A percentile compares a stretch with the other conserved stretches of the same genome.
These are phyloP conservation scores for Myriosclerotinia duriaeana DNA, from an alignment of 2,329 filamentous ascomycete species.

Conservation along the genomic window DNA sequence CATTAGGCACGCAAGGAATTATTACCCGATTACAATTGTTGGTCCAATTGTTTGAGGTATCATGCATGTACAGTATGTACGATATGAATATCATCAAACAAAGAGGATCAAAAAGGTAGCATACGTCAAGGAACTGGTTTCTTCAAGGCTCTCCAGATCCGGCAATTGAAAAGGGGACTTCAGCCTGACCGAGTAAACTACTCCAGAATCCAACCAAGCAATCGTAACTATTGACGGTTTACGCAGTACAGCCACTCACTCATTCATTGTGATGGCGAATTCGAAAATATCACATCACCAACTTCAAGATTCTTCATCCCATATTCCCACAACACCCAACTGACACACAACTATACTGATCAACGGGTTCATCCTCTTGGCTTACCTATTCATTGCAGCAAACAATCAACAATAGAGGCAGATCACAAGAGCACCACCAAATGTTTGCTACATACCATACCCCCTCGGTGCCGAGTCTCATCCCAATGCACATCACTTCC, in stretches of 20 bases:
- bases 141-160: slow-evolving; percentile 6
- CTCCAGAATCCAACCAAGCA: not conserved
- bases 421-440: slow-evolving; percentile 10
- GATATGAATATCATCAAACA: slow-evolving; percentile 15
- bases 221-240: not conserved
- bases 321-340: not conserved
- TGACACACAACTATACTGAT: slow-evolving; percentile 8
- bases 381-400: not conserved
- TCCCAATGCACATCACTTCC: slow-evolving; percentile 2
- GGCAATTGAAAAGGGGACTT: slow-evolving; percentile 9
- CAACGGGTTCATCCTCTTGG: not conserved
- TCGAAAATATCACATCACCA: slow-evolving; percentile 6
- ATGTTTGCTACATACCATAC: not conserved
- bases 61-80: not conserved
- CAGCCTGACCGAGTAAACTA: slow-evolving; percentile 4
- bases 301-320: slow-evolving; percentile 6
- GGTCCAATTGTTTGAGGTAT: not conserved
- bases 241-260: not conserved
- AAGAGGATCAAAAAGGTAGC: slow-evolving; percentile 6
- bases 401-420: not conserved
- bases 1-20: not conserved
- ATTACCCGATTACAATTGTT: slow-evolving; percentile 5
- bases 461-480: slow-evolving; percentile 2
- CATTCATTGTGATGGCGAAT: not conserved
- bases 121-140: not conserved